Percentiles rank a stretch among this genome's conserved stretches.
Conservation (phyloP, 768 basidiomycete genomes). For the Boletellus ananas region DNA sequence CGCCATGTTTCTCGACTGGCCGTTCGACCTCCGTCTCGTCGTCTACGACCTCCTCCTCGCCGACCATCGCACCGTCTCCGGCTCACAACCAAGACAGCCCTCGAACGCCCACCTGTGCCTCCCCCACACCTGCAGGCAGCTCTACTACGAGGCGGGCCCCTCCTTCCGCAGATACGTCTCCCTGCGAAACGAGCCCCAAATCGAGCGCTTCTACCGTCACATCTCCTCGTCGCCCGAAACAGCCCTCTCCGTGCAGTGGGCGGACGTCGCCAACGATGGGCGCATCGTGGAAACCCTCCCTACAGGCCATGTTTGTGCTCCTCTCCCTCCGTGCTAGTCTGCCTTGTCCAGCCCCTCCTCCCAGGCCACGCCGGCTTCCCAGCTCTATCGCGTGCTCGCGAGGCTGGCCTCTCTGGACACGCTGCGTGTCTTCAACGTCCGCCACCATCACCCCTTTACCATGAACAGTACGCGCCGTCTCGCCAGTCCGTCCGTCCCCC, state of each 20-base stretch:
- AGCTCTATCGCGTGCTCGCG: slow-evolving; percentile 29
- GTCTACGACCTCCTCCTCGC: slow-evolving; percentile 32
- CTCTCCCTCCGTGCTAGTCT: slow-evolving; percentile 1
- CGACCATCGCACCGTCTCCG: slow-evolving; percentile 14
- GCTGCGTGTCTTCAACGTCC: slow-evolving; percentile 34
- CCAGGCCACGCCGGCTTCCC: slow-evolving; percentile 27
- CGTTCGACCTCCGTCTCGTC: slow-evolving; percentile 34
- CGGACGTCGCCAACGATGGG: slow-evolving; percentile 41
- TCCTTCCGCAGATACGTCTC: slow-evolving; percentile 34
- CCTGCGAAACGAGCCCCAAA: slow-evolving; percentile 37
- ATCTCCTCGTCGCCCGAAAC: slow-evolving; percentile 16
- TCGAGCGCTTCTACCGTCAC: slow-evolving; percentile 24
- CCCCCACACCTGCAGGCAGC: slow-evolving; percentile 30
- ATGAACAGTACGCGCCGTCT: slow-evolving; percentile 7
- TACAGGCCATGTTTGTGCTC: slow-evolving; percentile 10
- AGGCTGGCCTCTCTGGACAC: slow-evolving; percentile 25
- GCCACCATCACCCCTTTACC: slow-evolving; percentile 20
- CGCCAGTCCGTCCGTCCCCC: background rate
- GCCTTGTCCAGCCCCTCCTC: slow-evolving; percentile 2
- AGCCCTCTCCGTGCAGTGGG: slow-evolving; percentile 27
- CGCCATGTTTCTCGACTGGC: slow-evolving; percentile 26
- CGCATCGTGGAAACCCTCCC: slow-evolving; percentile 23
- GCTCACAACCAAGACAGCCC: slow-evolving; percentile 28
- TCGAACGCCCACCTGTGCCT: slow-evolving; percentile 33
- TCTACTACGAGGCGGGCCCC: slow-evolving; percentile 30